Evolutionary conservation across 345 rosid species (phyloP), one percentile per base, ranked within the genome.

Genomic region (Populus pruinosa): DNA sequence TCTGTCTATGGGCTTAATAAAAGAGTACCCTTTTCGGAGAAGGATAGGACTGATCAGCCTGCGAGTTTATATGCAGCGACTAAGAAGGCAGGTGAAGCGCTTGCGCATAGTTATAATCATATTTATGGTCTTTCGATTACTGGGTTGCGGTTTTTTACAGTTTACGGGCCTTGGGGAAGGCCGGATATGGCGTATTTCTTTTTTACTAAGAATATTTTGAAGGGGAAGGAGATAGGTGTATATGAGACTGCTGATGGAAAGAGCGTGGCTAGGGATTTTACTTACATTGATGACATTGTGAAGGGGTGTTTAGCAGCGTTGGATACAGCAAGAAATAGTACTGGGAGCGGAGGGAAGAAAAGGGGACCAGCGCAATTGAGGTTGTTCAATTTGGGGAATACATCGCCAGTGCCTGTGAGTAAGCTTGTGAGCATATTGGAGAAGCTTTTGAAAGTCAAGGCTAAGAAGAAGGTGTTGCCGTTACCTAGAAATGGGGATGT

Each of bases 161-260:
- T 93, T 38, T 93, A 93, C 65, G 98, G 98, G 1, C 98, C 97
- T 2, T 92, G 98, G 98, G 98, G 98, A 14, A 88, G 97, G 75
- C 97, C 98, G 3, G 98, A 93, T 82, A 93, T 93, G 98, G 97
- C 97, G 7, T 93, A 93, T 80, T 93, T 93, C 89, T 93, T 92
- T 80, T 93, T 93, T 81, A 91, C 98, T 0, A 93, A 75, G 76
- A 93, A 91, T 78, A 90, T 93, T 8, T 78, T 93, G 72, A 89
- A 87, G 69, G 90, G 98, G 33, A 93, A 89, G 83, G 53, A 43
- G 47, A 43, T 43, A 7, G 47, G 47, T 43, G 85, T 17, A 91
- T 93, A 88, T 49, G 97, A 92, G 3, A 83, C 94, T 0, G 97
- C 90, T 70, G 47, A 43, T 2, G 47, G 47, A 13, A 43, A 43